Percentiles rank a stretch among this genome's conserved stretches.
Evolutionary conservation across 208 protist species (phyloP).

Genomic region (Trypanosoma congolense): DNA sequence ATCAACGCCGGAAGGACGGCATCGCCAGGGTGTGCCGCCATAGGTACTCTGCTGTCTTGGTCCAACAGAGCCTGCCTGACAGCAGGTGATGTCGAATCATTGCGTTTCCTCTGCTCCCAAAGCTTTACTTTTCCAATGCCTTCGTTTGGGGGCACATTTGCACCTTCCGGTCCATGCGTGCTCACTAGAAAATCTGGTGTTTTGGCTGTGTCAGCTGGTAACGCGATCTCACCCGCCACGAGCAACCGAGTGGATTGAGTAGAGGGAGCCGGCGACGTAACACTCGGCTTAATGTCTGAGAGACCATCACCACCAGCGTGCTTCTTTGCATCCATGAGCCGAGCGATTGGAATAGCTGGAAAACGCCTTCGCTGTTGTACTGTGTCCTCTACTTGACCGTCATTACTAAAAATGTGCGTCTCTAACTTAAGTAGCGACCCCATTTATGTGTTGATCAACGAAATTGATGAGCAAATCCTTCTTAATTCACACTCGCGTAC

Average conservation of each 20-base stretch:
- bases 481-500: no score
- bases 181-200: background rate
- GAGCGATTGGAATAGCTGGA: slow-evolving; percentile 8
- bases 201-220: background rate
- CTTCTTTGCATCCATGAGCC: slow-evolving; percentile 5
- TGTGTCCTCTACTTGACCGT: background rate
- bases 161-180: no score
- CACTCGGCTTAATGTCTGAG: no score
- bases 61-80: background rate
- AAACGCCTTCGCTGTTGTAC: background rate
- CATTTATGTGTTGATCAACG: no score
- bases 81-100: background rate
- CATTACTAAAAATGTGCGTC: background rate
- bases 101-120: background rate
- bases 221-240: background rate
- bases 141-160: background rate
- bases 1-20: slow-evolving; percentile 37
- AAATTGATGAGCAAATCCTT: no score
- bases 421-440: slow-evolving; percentile 1
- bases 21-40: slow-evolving; percentile 6
- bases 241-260: background rate
- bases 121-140: no score
- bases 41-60: background rate
- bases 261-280: background rate
- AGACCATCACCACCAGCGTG: slow-evolving; percentile 1